Evolutionary conservation across 192 early-diverging fungal species (phyloP), one percentile per base, ranked within the genome.

Genomic region (Rhizophagus sp.): DNA sequence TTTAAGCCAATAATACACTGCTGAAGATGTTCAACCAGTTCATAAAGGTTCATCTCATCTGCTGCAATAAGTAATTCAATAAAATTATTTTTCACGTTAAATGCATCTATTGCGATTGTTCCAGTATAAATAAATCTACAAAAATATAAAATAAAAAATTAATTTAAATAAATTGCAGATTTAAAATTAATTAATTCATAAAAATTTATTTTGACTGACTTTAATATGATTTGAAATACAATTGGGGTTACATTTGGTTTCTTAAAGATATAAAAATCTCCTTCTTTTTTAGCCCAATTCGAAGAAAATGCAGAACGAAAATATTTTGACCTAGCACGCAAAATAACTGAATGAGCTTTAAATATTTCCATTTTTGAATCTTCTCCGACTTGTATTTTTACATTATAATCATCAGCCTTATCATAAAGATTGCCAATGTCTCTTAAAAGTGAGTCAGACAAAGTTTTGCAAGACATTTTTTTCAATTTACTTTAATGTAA

Each of bases 301-400:
- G 3, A 22, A n/a, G 9, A 27, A 49, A 75, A 75, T 4, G 73
- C 50, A 33, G 52, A 2, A 25, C 39, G 44, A 62, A 75, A 75
- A 52, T 75, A 75, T 2, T 52, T 11, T 9, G 73, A 75, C 24
- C 73, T 75, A 15, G 73, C 73, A 49, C 73, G 47, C 27, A 75
- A 33, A 75, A 75, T 75, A 52, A 75, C 52, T 0, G 73, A 75
- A 33, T 75, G 73, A 17, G 73, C 73, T 74, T 75, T 61, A 34
- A 75, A 75, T 19, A 57, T 17, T 19, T 75, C 47, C 10, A 12
- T 19, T 24, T 75, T n/a, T 6, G 25, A 15, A 25, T 61, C 73
- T 17, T 75, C 3, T 17, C 73, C 73, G 22, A 75, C 19, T 25
- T 75, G 12, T 25, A 75, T n/a, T 25, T 30, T 34, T 19, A 75